A percentile compares a stretch with the other conserved stretches of the same genome.
These are phyloP conservation scores for Trifolium subterraneum DNA, from an alignment of 306 rosid genomes.

Conservation along the genomic window DNA sequence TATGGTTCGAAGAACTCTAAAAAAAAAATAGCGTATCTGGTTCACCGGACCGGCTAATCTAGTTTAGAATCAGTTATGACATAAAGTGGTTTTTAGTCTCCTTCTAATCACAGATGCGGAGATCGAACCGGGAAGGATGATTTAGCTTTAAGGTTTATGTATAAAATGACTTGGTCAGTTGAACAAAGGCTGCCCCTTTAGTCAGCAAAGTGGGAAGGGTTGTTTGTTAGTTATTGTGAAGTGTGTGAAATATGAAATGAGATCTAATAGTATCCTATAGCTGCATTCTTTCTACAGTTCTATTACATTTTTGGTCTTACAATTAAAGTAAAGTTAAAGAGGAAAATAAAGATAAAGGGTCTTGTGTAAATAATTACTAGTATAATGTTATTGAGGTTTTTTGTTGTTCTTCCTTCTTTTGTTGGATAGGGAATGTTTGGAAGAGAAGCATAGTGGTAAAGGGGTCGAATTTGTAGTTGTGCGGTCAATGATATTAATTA, in stretches of 20 bases:
- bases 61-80: too few relatives aligned
- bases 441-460: conserved; percentile 38
- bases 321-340: conserved; percentile 64
- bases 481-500: too few relatives aligned
- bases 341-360: conserved; percentile 58
- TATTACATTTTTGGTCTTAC: conserved; percentile 61
- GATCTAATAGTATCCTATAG: conserved; percentile 40
- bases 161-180: conserved; percentile 62
- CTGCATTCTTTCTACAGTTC: conserved; percentile 42
- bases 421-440: conserved; percentile 70
- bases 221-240: conserved; percentile 9
- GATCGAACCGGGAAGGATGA: too few relatives aligned
- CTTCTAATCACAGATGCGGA: too few relatives aligned
- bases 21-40: too few relatives aligned
- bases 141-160: conserved; percentile 57
- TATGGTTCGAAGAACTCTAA: too few relatives aligned
- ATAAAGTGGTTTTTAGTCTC: too few relatives aligned
- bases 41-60: too few relatives aligned
- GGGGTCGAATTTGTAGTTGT: too few relatives aligned
- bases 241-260: conserved; percentile 40
- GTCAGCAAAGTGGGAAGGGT: conserved; percentile 80
- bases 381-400: conserved; percentile 39
- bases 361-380: conserved; percentile 12
- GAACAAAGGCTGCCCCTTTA: conserved; percentile 72
- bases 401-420: neutral